phyloP scores from a whole-genome alignment of 2,329 filamentous ascomycete genomes.

The Botrytis aclada region DNA sequence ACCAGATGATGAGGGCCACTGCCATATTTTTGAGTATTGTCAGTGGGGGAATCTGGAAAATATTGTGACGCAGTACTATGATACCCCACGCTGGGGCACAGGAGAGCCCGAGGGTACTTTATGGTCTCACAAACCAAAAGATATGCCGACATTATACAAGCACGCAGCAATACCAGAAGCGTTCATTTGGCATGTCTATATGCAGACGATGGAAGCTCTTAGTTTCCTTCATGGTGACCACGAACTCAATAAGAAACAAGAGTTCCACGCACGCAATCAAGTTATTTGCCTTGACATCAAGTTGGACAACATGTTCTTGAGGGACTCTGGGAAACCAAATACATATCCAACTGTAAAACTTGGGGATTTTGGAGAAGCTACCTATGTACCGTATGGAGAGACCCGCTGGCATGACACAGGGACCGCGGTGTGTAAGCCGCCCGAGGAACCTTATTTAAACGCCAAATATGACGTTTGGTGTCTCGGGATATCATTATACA shows the following conservation, averaged over 20 bases:
- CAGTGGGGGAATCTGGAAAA: not conserved
- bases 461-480: conserved; percentile 15
- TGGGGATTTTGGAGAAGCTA: conserved; percentile 14
- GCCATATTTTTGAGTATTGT: conserved; percentile 10
- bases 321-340: not conserved
- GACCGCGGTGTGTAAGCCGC: not conserved
- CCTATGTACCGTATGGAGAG: not conserved
- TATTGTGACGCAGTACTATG: not conserved
- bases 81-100: not conserved
- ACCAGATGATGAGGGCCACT: not conserved
- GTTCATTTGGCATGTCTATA: conserved; percentile 10
- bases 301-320: conserved; percentile 13
- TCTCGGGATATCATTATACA: not conserved
- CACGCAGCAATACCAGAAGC: conserved; percentile 11
- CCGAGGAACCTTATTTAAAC: not conserved
- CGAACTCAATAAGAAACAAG: not conserved
- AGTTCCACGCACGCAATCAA: conserved; percentile 4
- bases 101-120: too few species aligned
- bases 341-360: conserved; percentile 11
- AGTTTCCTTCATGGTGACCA: conserved; percentile 5
- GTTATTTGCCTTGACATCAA: conserved; percentile 3
- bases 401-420: not conserved
- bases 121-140: not conserved
- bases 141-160: not conserved
- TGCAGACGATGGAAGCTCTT: not conserved